Conservation (phyloP, 2,329 filamentous ascomycete genomes). For the Apiospora koreana region DNA sequence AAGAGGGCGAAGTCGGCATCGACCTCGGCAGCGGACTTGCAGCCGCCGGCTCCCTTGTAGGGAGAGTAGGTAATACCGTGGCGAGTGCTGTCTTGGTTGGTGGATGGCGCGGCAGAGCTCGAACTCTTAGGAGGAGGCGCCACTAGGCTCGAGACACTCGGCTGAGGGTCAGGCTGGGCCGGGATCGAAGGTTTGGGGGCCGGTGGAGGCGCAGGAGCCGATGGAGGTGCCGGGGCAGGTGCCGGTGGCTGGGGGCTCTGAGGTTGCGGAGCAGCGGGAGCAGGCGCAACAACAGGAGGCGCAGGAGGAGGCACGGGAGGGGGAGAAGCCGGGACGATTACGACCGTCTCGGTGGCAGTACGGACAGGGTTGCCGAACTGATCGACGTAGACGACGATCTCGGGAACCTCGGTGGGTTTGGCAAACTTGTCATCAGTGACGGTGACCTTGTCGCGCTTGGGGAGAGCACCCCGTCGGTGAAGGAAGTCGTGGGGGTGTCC, state of each 20-base stretch:
- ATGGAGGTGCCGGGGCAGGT: background rate
- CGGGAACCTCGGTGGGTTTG: slow-evolving; percentile 42
- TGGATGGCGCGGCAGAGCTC: slow-evolving; percentile 15
- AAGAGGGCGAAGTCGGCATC: slow-evolving; percentile 62
- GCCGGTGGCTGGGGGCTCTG: background rate
- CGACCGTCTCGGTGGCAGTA: slow-evolving; percentile 41
- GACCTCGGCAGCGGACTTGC: slow-evolving; percentile 67
- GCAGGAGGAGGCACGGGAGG: slow-evolving; percentile 13
- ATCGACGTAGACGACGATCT: slow-evolving; percentile 63
- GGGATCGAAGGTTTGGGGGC: background rate
- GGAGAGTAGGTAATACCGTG: slow-evolving; percentile 52
- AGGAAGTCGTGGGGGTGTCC: slow-evolving; percentile 37
- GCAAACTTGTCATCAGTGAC: slow-evolving; percentile 39
- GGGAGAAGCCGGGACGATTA: slow-evolving; percentile 26
- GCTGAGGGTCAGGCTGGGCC: background rate
- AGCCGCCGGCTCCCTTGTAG: slow-evolving; percentile 54
- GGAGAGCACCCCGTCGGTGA: slow-evolving; percentile 28
- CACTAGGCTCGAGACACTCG: background rate
- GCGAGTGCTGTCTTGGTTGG: slow-evolving; percentile 20
- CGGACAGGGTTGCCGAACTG: slow-evolving; percentile 53
- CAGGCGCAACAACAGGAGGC: slow-evolving; percentile 11
- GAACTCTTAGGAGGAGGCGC: slow-evolving; percentile 8
- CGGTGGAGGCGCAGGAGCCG: slow-evolving; percentile 8
- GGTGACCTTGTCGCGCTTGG: slow-evolving; percentile 32
- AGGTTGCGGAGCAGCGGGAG: slow-evolving; percentile 9